Conservation (phyloP, 2,329 filamentous ascomycete species). For the Chalaropsis thielavioides region DNA sequence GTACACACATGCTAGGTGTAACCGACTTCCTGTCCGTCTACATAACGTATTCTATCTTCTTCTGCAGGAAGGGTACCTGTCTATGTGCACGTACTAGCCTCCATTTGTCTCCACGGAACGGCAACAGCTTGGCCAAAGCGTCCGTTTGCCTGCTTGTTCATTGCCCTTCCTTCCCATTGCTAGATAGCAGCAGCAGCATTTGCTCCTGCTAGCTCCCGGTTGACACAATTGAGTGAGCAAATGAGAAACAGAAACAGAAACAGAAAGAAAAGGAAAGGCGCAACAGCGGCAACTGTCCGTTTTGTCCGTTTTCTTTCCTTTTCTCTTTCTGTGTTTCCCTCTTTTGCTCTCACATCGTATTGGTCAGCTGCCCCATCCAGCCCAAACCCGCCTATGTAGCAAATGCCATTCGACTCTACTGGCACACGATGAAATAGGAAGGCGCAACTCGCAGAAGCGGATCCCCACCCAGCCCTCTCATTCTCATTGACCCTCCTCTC, state of each 20-base stretch:
- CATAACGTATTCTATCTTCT: not conserved
- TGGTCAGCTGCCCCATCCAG: too few species aligned
- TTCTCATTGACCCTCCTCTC: not conserved
- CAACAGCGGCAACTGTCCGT: too few species aligned
- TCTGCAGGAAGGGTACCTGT: not conserved
- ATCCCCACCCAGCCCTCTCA: not conserved
- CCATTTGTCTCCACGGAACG: not conserved
- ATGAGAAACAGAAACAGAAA: not conserved
- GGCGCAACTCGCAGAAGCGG: not conserved
- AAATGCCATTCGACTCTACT: too few species aligned
- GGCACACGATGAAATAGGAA: not conserved
- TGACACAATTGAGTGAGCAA: not conserved
- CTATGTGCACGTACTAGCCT: not conserved
- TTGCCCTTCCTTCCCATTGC: not conserved
- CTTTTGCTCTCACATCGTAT: not conserved
- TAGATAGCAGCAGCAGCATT: not conserved
- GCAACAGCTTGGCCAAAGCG: slow-evolving; percentile 1
- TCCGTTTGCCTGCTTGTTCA: not conserved
- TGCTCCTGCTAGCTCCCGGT: not conserved
- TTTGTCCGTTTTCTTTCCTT: too few species aligned
- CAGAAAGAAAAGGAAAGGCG: not conserved
- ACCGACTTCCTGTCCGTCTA: not conserved
- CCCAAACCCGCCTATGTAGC: too few species aligned
- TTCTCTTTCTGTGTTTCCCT: not conserved
- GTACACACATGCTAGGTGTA: not conserved